Base-by-base conservation (phyloP, 306 rosid species). In the Casuarina glauca region DNA sequence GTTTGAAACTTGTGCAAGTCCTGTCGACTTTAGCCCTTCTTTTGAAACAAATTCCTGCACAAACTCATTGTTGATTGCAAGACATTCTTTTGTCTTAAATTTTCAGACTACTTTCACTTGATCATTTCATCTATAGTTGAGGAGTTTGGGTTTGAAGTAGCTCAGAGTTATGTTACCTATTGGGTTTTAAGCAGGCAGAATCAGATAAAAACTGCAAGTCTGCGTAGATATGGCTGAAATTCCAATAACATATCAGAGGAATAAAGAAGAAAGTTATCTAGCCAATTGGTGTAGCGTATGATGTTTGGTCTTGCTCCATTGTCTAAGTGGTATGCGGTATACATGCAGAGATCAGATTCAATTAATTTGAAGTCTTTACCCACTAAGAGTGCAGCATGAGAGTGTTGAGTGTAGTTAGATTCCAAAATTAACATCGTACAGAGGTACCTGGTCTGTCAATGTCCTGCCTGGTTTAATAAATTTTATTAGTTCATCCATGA, bases 101-200 rank as follows among this genome's bases (percentile, higher is more conserved):
- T 66, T 43, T 42, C 42, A 15, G 5, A n/a, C 41, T 66, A 26
- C 49, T 66, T 66, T 39, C 4, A 41, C 17, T 6, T 41, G 50
- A 63, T 57, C 20, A 38, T 19, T 57, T 57, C 11, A 57, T 57
- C 64, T 63, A 63, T 44, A 63, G 9, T 63, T 63, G 69, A 38
- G 12, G 69, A 63, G 36, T 15, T 15, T 38, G 69, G 69, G 44
- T 63, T 17, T 42, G 71, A 66, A 66, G 20, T 4, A 17, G 71
- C 71, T 67, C 20, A 26, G 7, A 63, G 69, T 7, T 39, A 66
- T 42, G 49, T 41, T 7, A 17, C 9, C 39, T 19, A 26, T 12
- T 32, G 26, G 36, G 41, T 58, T 39, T 58, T 58, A 9, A 17
- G 71, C 17, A 41, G 41, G 8, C 42, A 17, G 49, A 13, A 7